A percentile compares a stretch with the other conserved stretches of the same genome.
Evolutionary conservation across 192 early-diverging fungal genomes (phyloP).

Genomic region (Coemansia sp.): DNA sequence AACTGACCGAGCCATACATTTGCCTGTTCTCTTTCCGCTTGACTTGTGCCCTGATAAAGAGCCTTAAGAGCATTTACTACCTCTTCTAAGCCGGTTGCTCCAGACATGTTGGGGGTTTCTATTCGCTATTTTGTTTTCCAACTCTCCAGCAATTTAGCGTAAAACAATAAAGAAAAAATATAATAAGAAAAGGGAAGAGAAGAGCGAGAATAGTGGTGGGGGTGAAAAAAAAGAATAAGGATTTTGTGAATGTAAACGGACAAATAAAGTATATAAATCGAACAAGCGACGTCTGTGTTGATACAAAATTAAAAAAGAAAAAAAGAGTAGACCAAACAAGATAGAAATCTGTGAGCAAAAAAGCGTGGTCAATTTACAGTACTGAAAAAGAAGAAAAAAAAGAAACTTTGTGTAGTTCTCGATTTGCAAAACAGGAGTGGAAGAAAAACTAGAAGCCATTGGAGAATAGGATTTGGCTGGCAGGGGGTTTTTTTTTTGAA

Average conservation of each 20-base stretch:
- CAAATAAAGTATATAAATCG: neutral
- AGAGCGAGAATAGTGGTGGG: neutral
- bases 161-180: neutral
- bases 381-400: neutral
- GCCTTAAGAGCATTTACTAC: slow-evolving; percentile 44
- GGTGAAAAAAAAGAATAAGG: neutral
- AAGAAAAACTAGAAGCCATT: neutral
- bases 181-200: neutral
- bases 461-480: no score
- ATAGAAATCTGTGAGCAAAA: neutral
- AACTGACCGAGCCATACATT: slow-evolving; percentile 80
- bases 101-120: slow-evolving; percentile 13
- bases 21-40: slow-evolving; percentile 56
- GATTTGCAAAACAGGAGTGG: neutral
- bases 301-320: neutral
- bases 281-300: neutral
- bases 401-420: neutral
- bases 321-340: neutral
- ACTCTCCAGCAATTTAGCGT: neutral
- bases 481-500: no score
- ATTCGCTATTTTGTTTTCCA: neutral
- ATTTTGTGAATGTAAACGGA: neutral
- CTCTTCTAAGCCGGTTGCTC: slow-evolving; percentile 21
- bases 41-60: slow-evolving; percentile 43
- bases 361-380: neutral